These are phyloP conservation scores for Lipomyces kockii DNA, from an alignment of 805 yeast species.

Conservation along the genomic window DNA sequence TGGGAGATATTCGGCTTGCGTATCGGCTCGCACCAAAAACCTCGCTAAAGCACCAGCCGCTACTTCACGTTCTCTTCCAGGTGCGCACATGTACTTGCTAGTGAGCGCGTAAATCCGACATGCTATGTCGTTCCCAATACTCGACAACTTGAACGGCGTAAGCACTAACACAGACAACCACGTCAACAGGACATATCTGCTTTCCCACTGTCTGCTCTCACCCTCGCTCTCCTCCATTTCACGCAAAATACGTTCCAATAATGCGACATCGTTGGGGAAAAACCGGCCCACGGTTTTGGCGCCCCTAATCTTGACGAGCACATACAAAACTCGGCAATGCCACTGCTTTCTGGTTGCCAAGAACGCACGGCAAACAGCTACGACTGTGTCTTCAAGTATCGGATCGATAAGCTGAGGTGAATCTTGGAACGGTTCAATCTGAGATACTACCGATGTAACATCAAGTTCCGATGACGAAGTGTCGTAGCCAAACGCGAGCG, in stretches of 20 bases:
- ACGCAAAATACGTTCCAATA: constrained; percentile 50
- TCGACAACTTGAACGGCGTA: constrained; percentile 70
- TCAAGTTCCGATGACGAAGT: constrained; percentile 1
- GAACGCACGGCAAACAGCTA: constrained; percentile 4
- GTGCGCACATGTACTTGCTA: constrained; percentile 45
- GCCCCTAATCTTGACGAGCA: constrained; percentile 67
- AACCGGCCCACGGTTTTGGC: constrained; percentile 62
- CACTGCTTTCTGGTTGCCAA: constrained; percentile 13
- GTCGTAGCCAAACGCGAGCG: constrained; percentile 1
- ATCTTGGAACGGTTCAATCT: constrained; percentile 33
- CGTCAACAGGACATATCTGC: constrained; percentile 90
- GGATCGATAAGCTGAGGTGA: constrained; percentile 32
- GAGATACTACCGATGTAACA: constrained; percentile 1
- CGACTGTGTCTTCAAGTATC: constrained; percentile 20
- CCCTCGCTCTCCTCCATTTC: constrained; percentile 44
- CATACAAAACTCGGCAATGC: constrained; percentile 55
- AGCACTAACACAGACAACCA: constrained; percentile 75
- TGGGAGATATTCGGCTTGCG: constrained; percentile 39
- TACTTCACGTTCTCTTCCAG: constrained; percentile 64
- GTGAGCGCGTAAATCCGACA: constrained; percentile 46
- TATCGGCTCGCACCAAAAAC: constrained; percentile 58
- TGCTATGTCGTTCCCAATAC: constrained; percentile 46
- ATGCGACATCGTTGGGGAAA: constrained; percentile 62
- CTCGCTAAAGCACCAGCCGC: constrained; percentile 59
- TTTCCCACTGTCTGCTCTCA: constrained; percentile 96